phyloP scores from a whole-genome alignment of 1,139 yeast species.

The Pichia inconspicua region DNA sequence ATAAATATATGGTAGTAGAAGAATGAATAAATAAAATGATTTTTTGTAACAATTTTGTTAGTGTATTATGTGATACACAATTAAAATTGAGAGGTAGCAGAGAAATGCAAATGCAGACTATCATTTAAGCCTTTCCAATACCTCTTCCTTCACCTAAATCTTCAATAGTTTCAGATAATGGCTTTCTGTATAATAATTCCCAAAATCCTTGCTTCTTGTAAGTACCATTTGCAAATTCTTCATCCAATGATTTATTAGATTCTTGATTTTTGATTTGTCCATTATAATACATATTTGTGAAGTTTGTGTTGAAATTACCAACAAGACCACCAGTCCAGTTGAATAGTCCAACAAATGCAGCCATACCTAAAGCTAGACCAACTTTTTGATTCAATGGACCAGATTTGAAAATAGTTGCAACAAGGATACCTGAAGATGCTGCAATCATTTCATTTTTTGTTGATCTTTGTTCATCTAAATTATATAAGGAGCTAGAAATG shows the following conservation, averaged over 20 bases:
- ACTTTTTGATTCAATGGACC: slow-evolving; percentile 32
- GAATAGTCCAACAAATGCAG: slow-evolving; percentile 24
- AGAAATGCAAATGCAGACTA: too few relatives aligned
- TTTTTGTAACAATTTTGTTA: not conserved
- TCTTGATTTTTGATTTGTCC: slow-evolving; percentile 24
- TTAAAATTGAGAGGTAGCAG: not conserved
- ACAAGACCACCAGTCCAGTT: slow-evolving; percentile 40
- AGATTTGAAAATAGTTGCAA: slow-evolving; percentile 30
- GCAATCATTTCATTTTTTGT: slow-evolving; percentile 42
- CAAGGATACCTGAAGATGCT: slow-evolving; percentile 36
- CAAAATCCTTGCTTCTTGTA: slow-evolving; percentile 61
- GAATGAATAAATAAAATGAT: not conserved
- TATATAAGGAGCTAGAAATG: slow-evolving; percentile 25
- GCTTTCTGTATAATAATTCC: slow-evolving; percentile 78
- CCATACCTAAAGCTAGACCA: slow-evolving; percentile 35
- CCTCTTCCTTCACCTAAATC: slow-evolving; percentile 67
- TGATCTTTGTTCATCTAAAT: slow-evolving; percentile 24
- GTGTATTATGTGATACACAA: not conserved
- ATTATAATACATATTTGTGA: slow-evolving; percentile 17
- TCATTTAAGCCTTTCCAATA: slow-evolving; percentile 28
- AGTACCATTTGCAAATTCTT: slow-evolving; percentile 29
- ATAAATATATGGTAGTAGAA: not conserved
- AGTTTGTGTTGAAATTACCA: slow-evolving; percentile 22
- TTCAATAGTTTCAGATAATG: slow-evolving; percentile 71
- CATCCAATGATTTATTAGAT: slow-evolving; percentile 26